These are phyloP conservation scores for Eimeria maxima DNA, from an alignment of 169 alveolate genomes.

Conservation along the genomic window DNA sequence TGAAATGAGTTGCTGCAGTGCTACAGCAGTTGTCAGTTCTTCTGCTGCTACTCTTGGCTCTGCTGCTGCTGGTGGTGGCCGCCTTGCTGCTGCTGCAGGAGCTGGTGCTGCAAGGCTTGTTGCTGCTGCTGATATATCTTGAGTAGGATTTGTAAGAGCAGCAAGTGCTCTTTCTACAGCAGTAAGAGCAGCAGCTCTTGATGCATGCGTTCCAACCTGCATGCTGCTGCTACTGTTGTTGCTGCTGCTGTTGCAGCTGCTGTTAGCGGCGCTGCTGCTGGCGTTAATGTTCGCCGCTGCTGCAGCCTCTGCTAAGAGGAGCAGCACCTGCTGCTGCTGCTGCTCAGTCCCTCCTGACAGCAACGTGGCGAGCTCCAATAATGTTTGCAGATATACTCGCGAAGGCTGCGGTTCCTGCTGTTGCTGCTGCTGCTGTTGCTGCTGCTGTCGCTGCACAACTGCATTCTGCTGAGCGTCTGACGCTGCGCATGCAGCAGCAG, in stretches of 20 bases:
- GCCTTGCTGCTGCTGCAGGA: background rate
- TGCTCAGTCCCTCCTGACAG: conserved; percentile 51
- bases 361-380: conserved; percentile 28
- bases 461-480: background rate
- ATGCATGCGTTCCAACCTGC: background rate
- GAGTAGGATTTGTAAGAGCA: background rate
- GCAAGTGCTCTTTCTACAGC: background rate
- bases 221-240: conserved; percentile 5
- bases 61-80: conserved; percentile 20
- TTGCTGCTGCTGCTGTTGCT: conserved; percentile 39
- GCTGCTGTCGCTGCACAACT: background rate
- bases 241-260: conserved; percentile 28
- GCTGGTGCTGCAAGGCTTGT: background rate
- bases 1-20: background rate
- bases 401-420: conserved; percentile 20
- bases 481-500: conserved; percentile 10
- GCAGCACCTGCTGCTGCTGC: conserved; percentile 30
- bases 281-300: background rate
- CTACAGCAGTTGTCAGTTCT: background rate
- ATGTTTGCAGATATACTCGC: background rate
- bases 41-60: background rate
- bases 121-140: background rate
- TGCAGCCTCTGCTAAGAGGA: background rate
- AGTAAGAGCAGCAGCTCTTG: conserved; percentile 45
- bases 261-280: background rate